Base-by-base conservation (phyloP, 2,329 filamentous ascomycete genomes). In the Microdochium nivale region DNA sequence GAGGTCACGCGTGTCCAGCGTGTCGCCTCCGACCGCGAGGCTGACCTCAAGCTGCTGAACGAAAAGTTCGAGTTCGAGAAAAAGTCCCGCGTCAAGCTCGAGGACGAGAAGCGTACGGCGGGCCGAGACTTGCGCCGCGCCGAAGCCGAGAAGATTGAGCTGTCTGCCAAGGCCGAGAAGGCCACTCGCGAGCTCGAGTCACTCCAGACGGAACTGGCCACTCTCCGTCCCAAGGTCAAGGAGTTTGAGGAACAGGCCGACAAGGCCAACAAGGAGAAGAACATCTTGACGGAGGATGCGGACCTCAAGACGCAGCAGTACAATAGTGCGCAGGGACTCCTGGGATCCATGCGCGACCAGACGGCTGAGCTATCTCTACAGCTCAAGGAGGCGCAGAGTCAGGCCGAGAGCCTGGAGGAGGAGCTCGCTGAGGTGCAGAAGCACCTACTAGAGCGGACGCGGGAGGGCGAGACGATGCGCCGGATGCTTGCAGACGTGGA, bases 401-500 rank as follows among this genome's bases (percentile, higher is more conserved):
- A 90, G 58, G 87, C 85, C 37, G 91, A 96, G 62, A 88, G 85
- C 53, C 74, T 97, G 0, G 92, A 96, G 62, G 94, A 99, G 69
- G 94, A 99, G 67, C 77, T 97, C 1, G 82, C 83, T 1, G 94
- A 99, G 67, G 86, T 90, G 2, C 90, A 95, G 65, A 82, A 89
- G 53, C 79, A 96, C 54, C 78, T 99, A 2, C 83, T 81, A 50
- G 94, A 99, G 68, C 84, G 94, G 25, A 92, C 89, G 3, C 83
- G 94, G 44, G 94, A 99, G 69, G 88, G 84, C 25, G 92, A 97
- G 71, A 96, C 90, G 1, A 97, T 99, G 91, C 83, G 94, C 32
- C 79, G 90, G 48, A 77, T 97, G 54, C 74, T 99, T 13, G 85
- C 86, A 16, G 92, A 97, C 58, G 88, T 91, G 9, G 90, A 97